Conservation (phyloP, 108 stramenopile species). For the Nitzschia inconspicua region DNA sequence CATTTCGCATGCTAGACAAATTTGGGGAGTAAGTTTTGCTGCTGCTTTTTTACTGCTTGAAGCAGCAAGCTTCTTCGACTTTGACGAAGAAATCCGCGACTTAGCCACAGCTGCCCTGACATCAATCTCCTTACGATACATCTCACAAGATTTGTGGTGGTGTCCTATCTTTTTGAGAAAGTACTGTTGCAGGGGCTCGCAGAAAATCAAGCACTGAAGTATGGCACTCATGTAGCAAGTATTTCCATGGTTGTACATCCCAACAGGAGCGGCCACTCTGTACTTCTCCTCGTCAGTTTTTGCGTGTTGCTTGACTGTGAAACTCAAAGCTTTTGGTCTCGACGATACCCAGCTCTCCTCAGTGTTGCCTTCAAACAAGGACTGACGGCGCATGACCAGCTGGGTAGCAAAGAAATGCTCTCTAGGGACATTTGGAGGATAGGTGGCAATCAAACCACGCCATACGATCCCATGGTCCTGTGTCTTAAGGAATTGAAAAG, state of each 20-base stretch:
- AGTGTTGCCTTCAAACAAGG: constrained; percentile 23
- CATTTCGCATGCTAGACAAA: constrained; percentile 74
- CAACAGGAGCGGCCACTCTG: constrained; percentile 56
- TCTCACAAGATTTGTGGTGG: constrained; percentile 18
- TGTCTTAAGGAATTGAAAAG: constrained; percentile 59
- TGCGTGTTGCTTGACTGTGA: constrained; percentile 17
- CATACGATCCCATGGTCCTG: constrained; percentile 70
- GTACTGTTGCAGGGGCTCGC: constrained; percentile 56
- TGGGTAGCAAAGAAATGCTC: constrained; percentile 51
- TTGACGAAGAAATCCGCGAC: neutral
- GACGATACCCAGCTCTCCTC: constrained; percentile 15
- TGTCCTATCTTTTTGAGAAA: constrained; percentile 49
- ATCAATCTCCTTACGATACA: constrained; percentile 14
- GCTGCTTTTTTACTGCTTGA: constrained; percentile 14
- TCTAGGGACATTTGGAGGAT: constrained; percentile 53
- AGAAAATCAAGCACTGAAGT: constrained; percentile 78
- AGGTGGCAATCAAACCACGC: constrained; percentile 70
- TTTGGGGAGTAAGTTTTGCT: constrained; percentile 9
- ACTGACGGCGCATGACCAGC: constrained; percentile 34
- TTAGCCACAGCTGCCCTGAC: neutral
- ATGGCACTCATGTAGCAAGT: constrained; percentile 86
- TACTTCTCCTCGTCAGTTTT: constrained; percentile 12
- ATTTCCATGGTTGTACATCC: constrained; percentile 88
- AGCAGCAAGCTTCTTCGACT: constrained; percentile 16
- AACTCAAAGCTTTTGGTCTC: constrained; percentile 14